Conservation (phyloP, 805 yeast genomes). For the Wickerhamiella nectarea region DNA sequence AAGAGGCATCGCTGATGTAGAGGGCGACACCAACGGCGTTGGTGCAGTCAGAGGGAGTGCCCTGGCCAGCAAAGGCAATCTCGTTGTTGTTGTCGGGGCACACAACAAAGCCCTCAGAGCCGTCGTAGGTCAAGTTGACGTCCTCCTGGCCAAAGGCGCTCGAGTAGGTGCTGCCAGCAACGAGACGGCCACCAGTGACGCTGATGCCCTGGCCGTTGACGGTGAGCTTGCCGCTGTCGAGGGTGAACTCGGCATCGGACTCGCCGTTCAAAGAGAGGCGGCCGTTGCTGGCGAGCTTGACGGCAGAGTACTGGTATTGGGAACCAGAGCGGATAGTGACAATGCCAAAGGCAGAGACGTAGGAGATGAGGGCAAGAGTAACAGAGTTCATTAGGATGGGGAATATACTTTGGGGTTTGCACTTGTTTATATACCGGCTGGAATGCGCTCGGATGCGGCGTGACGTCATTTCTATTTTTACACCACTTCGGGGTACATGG, state of each 20-base stretch:
- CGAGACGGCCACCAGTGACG: neutral
- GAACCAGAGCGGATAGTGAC: conserved; percentile 2
- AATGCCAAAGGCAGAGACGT: neutral
- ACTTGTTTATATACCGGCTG: neutral
- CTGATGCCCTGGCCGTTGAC: neutral
- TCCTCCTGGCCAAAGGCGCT: neutral
- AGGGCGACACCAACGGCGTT: neutral
- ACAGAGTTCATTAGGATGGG: neutral
- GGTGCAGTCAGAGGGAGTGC: conserved; percentile 1
- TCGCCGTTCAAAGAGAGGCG: conserved; percentile 6
- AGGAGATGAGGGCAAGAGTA: neutral
- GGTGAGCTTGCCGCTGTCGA: neutral
- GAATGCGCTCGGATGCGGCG: neutral
- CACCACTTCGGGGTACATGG: no score
- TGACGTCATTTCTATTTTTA: neutral
- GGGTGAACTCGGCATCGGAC: neutral
- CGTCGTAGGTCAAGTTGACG: neutral
- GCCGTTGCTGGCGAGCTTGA: conserved; percentile 3
- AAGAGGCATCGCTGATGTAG: neutral
- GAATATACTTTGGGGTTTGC: neutral
- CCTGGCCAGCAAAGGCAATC: neutral
- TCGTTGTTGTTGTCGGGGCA: neutral
- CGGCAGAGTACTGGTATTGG: neutral
- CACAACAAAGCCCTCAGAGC: neutral
- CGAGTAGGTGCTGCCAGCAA: neutral